A percentile compares a stretch with the other conserved stretches of the same genome.
Evolutionary conservation across 179 eudicot genomes (phyloP).

Genomic region (Pouteria campechiana): DNA sequence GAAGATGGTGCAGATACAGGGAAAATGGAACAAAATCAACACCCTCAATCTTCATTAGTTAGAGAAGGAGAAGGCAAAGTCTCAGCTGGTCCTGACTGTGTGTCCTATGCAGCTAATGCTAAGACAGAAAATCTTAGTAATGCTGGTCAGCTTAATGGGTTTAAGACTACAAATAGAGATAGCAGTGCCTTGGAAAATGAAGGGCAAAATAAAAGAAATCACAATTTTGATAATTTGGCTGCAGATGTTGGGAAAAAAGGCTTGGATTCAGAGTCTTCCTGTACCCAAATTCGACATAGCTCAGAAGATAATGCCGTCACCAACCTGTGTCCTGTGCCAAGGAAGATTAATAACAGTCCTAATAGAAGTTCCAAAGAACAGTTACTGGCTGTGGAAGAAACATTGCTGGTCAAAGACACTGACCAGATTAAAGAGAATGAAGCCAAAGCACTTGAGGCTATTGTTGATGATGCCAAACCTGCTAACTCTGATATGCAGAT

Average conservation of each 20-base stretch:
- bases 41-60: conserved; percentile 13
- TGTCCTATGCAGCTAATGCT: conserved; percentile 18
- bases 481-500: no score
- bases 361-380: conserved; percentile 35
- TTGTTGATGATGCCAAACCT: conserved; percentile 17
- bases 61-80: conserved; percentile 19
- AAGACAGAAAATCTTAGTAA: conserved; percentile 25
- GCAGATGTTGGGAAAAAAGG: conserved; percentile 20
- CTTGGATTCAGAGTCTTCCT: conserved; percentile 57
- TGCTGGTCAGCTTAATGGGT: conserved; percentile 28
- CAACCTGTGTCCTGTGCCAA: conserved; percentile 25
- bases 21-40: conserved; percentile 21
- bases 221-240: no score
- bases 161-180: conserved; percentile 23
- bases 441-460: conserved; percentile 18
- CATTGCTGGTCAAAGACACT: conserved; percentile 20
- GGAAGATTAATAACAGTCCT: conserved; percentile 26
- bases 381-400: conserved; percentile 16
- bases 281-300: conserved; percentile 33
- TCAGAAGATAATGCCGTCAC: conserved; percentile 35
- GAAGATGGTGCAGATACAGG: conserved; percentile 18
- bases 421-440: conserved; percentile 21
- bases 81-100: conserved; percentile 26
- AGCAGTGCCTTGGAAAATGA: conserved; percentile 17
- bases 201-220: conserved; percentile 19